phyloP scores from a whole-genome alignment of 805 yeast genomes.

The Candida boidinii region DNA sequence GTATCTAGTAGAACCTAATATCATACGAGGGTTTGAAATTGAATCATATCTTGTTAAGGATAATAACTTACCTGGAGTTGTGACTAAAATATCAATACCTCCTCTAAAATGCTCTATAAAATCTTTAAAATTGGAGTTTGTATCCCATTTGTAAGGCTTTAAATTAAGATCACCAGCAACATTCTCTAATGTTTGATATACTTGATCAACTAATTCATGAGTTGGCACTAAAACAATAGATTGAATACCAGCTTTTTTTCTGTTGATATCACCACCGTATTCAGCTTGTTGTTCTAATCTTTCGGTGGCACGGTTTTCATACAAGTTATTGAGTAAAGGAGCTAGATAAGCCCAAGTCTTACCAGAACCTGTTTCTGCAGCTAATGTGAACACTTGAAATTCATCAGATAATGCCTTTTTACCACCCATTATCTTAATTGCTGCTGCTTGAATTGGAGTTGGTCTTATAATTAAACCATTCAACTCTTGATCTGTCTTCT shows the following conservation, averaged over 20 bases:
- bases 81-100: slow-evolving; percentile 70
- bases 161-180: slow-evolving; percentile 29
- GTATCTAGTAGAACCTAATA: slow-evolving; percentile 39
- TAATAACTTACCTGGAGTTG: slow-evolving; percentile 73
- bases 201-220: slow-evolving; percentile 80
- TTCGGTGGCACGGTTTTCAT: slow-evolving; percentile 55
- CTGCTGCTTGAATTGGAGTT: slow-evolving; percentile 77
- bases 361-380: slow-evolving; percentile 97
- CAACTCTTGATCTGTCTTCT: slow-evolving; percentile 23
- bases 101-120: slow-evolving; percentile 37
- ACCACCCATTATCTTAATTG: slow-evolving; percentile 49
- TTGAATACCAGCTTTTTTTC: slow-evolving; percentile 41
- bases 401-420: slow-evolving; percentile 25
- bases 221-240: slow-evolving; percentile 83
- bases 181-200: slow-evolving; percentile 35
- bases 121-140: slow-evolving; percentile 44
- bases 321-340: slow-evolving; percentile 62
- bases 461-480: slow-evolving; percentile 40
- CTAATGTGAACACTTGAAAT: slow-evolving; percentile 63
- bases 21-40: slow-evolving; percentile 24
- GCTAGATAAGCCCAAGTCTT: slow-evolving; percentile 89
- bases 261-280: slow-evolving; percentile 5
- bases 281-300: slow-evolving; percentile 23
- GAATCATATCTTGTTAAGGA: slow-evolving; percentile 24
- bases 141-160: slow-evolving; percentile 51